Percentiles rank a stretch among this genome's conserved stretches.
Conservation (phyloP, 768 basidiomycete genomes). For the Lactarius sp. region DNA sequence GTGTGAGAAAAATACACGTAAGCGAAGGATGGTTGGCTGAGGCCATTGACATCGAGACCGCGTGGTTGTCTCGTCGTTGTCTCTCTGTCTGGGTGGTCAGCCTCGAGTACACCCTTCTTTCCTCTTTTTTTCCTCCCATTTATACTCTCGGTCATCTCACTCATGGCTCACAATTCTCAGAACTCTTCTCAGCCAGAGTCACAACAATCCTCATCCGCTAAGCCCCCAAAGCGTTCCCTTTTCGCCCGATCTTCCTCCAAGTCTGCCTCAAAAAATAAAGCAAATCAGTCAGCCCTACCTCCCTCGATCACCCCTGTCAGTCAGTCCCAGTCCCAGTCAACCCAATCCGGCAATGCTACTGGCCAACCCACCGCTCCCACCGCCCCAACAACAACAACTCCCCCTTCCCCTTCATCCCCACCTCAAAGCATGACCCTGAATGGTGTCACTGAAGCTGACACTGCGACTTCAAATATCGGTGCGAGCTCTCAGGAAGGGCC, state of each 20-base stretch:
- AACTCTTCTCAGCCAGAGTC: not conserved
- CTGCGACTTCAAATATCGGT: constrained; percentile 13
- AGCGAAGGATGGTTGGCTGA: not conserved
- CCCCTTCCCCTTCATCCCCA: constrained; percentile 7
- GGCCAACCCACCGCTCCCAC: not conserved
- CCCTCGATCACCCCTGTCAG: not conserved
- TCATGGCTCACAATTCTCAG: constrained; percentile 14
- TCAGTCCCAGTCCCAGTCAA: not conserved
- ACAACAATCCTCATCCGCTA: constrained; percentile 2
- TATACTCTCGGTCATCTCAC: not conserved
- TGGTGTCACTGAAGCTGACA: constrained; percentile 22
- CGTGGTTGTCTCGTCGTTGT: constrained; percentile 13
- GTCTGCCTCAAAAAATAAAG: constrained; percentile 17
- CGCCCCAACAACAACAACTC: not conserved
- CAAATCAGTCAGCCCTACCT: constrained; percentile 8
- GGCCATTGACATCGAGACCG: not conserved
- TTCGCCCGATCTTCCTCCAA: constrained; percentile 24
- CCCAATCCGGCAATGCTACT: constrained; percentile 3
- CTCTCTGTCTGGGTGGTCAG: constrained; percentile 8
- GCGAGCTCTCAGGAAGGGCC: constrained; percentile 27
- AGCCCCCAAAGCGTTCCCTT: constrained; percentile 15
- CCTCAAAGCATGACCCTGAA: constrained; percentile 18
- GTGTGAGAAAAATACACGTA: not conserved
- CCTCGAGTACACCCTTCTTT: not conserved
- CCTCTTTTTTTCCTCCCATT: not conserved